Evolutionary conservation across 2,329 filamentous ascomycete genomes (phyloP), one percentile per base, ranked within the genome.

Genomic region (Stromatinia cepivora): DNA sequence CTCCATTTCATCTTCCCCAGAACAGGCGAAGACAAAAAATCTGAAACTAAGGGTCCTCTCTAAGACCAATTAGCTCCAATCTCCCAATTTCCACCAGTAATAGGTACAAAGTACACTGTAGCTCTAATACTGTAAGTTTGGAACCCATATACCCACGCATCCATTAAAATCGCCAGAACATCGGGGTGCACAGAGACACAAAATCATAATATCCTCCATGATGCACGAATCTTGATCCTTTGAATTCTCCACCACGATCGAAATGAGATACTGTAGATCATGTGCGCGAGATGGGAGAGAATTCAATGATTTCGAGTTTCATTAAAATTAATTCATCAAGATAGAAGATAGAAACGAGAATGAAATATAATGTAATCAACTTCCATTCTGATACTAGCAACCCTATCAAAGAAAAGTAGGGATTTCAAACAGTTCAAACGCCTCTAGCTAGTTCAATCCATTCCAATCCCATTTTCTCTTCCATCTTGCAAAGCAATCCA

Each of bases 401-500:
- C 59, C 31, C 46, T 63, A 50, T 39, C 59, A 63, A 63, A 7
- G n/a, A 25, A 63, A 22, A 52, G 45, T 28, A 63, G 22, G 22
- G 45, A 28, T 34, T 63, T 28, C 13, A 63, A 17, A 63, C 9
- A 15, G 13, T 63, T 63, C 59, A 52, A 52, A 63, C 59, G 59
- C 59, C 61, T 64, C 31, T 64, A 64, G 46, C 48, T 28, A 52
- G 15, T 52, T 64, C 61, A 28, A 52, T 9, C 46, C 48, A 52
- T 52, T 36, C 61, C 46, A 42, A 25, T 64, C 39, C 61, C 46
- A 28, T 52, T 64, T 63, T 63, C 59, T 63, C 59, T 52, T 52
- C 61, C 61, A 39, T 64, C 46, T 53, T 20, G 61, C 46, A n/a
- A 64, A 64, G 15, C 22, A 64, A 48, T 48, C 28, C 58, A 62